Evolutionary conservation across 148 eudicot genomes (phyloP), one percentile per base, ranked within the genome.

Genomic region (Arbutus unedo): DNA sequence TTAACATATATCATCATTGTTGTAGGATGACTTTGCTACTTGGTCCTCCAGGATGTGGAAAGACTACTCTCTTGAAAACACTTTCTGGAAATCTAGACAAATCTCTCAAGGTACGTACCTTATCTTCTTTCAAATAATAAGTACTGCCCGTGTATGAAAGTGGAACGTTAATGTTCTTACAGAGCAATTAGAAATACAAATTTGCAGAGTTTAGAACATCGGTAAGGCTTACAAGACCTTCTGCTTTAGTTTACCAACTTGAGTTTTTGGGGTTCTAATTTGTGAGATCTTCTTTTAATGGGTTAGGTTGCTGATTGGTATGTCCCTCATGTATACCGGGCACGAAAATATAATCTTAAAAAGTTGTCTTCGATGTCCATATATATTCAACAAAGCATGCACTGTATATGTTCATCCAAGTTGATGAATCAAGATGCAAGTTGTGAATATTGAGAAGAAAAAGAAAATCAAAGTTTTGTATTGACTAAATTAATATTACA

Each of bases 51-150:
- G 38, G 38, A 31, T 31, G 94, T 81, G 98, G 98, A 54, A 94
- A 94, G 86, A 91, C 92, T 78, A 85, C 98, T 76, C 82, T 94
- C 23, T 41, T 94, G 82, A 90, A 89, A 88, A 90, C 96, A 60
- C 93, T 94, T 79, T 89, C 95, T 41, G 95, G 94, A 89, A 91
- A 90, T 70, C 82, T 90, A 70, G 84, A 86, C 86, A 88, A 87
- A 81, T 89, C 93, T 81, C 89, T 93, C 77, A 85, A 89, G 66
- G 66, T n/a, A 59, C 66, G 66, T n/a, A 59, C 66, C 66, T 59
- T 59, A 19, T 1, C n/a, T 18, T 59, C n/a, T 23, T 59, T 59
- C 66, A 2, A 59, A 19, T 1, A 59, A 8, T 59, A 5, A 3
- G 19, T 19, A 56, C 1, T 31, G 38, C 38, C 38, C 38, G 38